Evolutionary conservation across 257 asterid species (phyloP).

Genomic region (Solanum chaucha): DNA sequence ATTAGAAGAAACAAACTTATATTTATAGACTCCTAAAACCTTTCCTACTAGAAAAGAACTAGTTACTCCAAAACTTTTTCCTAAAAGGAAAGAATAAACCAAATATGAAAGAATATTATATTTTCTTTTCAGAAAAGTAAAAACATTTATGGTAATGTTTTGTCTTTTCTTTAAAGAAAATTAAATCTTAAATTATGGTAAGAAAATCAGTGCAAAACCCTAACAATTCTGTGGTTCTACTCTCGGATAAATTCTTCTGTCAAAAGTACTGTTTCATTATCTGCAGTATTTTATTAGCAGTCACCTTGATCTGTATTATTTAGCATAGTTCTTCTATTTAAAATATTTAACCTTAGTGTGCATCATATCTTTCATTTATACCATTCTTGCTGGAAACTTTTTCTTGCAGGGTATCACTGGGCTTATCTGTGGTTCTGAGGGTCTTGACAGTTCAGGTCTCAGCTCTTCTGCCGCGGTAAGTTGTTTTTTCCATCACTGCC

Average conservation of each 20-base stretch:
- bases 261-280: not conserved
- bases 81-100: too few relatives aligned
- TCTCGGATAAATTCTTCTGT: not conserved
- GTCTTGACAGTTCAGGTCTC: constrained; percentile 94
- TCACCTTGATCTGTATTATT: not conserved
- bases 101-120: too few relatives aligned
- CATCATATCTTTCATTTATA: not conserved
- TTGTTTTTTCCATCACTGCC: not conserved
- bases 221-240: not conserved
- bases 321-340: not conserved
- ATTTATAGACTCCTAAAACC: too few relatives aligned
- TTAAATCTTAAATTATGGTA: too few relatives aligned
- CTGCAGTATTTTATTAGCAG: not conserved
- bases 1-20: too few relatives aligned
- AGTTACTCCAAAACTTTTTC: too few relatives aligned
- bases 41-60: too few relatives aligned
- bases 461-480: constrained; percentile 99
- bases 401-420: constrained; percentile 74
- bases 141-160: too few relatives aligned
- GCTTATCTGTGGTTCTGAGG: constrained; percentile 67
- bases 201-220: too few relatives aligned
- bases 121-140: too few relatives aligned
- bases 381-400: not conserved
- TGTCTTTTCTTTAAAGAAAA: too few relatives aligned
- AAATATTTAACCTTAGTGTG: not conserved